Base-by-base conservation (phyloP, 2,329 filamentous ascomycete species). In the Colletotrichum echinochloae region DNA sequence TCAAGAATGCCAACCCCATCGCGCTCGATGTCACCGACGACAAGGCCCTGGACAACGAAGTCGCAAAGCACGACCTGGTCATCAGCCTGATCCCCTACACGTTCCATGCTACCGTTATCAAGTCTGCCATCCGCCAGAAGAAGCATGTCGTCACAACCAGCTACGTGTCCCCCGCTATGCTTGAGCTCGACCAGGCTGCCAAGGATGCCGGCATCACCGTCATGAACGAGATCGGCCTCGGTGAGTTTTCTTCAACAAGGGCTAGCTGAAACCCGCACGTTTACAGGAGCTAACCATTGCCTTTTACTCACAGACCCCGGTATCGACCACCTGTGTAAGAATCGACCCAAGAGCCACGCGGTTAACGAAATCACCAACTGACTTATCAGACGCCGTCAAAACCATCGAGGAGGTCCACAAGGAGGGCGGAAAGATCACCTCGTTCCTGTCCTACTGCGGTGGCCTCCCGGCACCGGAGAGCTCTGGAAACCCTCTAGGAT, bases 181-280 rank as follows among this genome's bases (percentile, higher is more conserved):
- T 91, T 83, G 95, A 95, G 85, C 89, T 98, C 61, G 92, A 97
- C 77, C 86, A 90, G 76, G 85, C 91, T 76, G 90, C 88, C 80
- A 97, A 97, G 87, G 92, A 92, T 73, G 95, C 95, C n/a, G 95
- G 94, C 72, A 98, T 98, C 79, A 97, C 94, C 12, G 94, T 98
- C 79, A 94, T 98, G 92, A 98, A 98, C 84, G 95, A 98, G 88
- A 97, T 97, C 79, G 94, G 94, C 73, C 78, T 92, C 71, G 82
- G 84, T 78, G 62, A 6, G 54, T 56, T 46, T 30, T 23, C 20
- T 5, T 5, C 2, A 16, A 7, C 5, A 46, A 14, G 16, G 5
- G 16, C 33, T 8, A 35, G 4, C 11, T 55, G 30, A 5, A 11
- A 37, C 12, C 33, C 33, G 18, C 8, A 8, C 20, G 8, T 9